Base-by-base conservation (phyloP, 2,329 filamentous ascomycete genomes). In the Fusarium veterinarium region DNA sequence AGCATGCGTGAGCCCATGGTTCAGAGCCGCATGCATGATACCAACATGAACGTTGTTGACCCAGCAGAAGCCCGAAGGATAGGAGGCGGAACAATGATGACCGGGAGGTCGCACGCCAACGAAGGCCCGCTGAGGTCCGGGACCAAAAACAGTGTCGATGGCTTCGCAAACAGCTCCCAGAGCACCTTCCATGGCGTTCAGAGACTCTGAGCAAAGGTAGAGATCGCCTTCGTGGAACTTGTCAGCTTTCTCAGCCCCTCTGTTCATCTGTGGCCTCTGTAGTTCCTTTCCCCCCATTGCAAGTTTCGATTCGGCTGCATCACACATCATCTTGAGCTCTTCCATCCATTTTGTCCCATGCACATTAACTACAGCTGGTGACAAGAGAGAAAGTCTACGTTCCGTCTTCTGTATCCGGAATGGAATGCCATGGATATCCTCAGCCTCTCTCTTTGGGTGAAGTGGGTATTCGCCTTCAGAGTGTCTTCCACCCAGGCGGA, bases 21-120 rank as follows among this genome's bases (percentile, higher is more conserved):
- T 89, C 70, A 95, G 90, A 25, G 94, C 91, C 16, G 92, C 95
- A 80, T 99, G 93, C 81, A 97, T 93, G 73, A 99, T 97, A 1
- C 95, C 96, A 28, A 99, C 94, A 79, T 98, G 95, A 1, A 99
- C 95, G 79, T 99, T 99, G 81, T 99, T 99, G 56, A 99, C 84
- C 95, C 96, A 99, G 84, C 96, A 99, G 80, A 99, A 99, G 0
- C 96, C 96, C 5, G 95, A 98, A 1, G 96, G 96, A 76, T 92
- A 92, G 55, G 92, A 90, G 8, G 94, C 90, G 5, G 95, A 97
- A 82, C 96, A 99, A 79, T 99, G 96, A 80, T 99, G 96, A 2
- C 96, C 96, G 0, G 96, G 96, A 8, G 96, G 96, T 37, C 96
- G 91, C 55, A 98, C 93, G 33, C 93, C 95, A 55, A 98, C 94